Evolutionary conservation across 2,329 filamentous ascomycete species (phyloP).

Genomic region (Aspergillus nomiae): DNA sequence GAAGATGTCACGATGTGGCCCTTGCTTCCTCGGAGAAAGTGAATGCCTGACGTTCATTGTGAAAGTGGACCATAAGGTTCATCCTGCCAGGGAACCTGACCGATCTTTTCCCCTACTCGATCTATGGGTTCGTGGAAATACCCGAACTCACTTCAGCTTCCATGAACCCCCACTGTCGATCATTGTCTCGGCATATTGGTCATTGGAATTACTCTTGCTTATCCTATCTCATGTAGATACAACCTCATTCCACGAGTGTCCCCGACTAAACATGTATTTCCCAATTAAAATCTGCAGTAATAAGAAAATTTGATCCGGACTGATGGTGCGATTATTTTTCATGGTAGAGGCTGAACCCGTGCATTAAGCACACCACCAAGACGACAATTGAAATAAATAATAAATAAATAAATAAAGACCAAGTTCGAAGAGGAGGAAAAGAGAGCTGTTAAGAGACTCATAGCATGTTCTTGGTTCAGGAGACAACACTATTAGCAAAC

Average conservation of each 20-base stretch:
- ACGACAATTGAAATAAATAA: neutral
- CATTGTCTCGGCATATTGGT: neutral
- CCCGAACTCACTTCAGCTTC: neutral
- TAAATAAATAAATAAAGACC: neutral
- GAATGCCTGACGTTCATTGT: no score
- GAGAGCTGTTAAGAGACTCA: no score
- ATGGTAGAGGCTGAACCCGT: neutral
- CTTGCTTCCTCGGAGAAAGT: no score
- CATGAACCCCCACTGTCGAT: neutral
- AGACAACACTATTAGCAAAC: neutral
- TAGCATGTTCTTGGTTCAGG: neutral
- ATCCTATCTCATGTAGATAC: neutral
- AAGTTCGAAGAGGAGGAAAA: no score
- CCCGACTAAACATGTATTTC: neutral
- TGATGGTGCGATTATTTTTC: neutral
- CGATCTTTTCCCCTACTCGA: no score
- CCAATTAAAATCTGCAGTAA: neutral
- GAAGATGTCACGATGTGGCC: no score
- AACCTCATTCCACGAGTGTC: neutral
- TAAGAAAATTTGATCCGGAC: accelerated
- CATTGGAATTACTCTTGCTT: neutral
- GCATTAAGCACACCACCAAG: neutral
- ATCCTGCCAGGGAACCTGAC: no score
- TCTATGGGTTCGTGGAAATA: neutral
- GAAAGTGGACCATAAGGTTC: no score